A percentile compares a stretch with the other conserved stretches of the same genome.
These are phyloP conservation scores for Fraxinus paxiana DNA, from an alignment of 305 asterid genomes.

Conservation along the genomic window DNA sequence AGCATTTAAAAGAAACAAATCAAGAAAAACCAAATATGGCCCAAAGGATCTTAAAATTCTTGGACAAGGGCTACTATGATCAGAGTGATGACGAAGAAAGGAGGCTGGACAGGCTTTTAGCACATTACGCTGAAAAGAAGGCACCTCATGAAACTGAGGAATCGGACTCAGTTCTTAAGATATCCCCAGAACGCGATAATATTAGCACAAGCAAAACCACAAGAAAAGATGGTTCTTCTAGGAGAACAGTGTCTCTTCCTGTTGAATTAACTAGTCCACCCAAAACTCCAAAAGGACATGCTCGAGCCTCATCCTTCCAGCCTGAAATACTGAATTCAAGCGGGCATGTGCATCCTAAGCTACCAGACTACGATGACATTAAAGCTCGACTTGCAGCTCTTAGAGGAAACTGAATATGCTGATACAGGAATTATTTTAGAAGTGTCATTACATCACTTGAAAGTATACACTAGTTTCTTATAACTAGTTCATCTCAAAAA, in stretches of 20 bases:
- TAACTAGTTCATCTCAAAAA: not conserved
- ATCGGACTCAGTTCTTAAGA: slow-evolving; percentile 14
- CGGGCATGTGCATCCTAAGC: slow-evolving; percentile 65
- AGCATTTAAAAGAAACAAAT: not conserved
- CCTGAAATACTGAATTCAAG: slow-evolving; percentile 35
- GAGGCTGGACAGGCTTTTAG: slow-evolving; percentile 42
- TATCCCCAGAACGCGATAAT: slow-evolving; percentile 18
- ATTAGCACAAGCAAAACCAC: slow-evolving; percentile 20
- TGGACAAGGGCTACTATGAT: slow-evolving; percentile 24
- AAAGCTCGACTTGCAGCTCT: slow-evolving; percentile 57
- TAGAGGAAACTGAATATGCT: slow-evolving; percentile 30
- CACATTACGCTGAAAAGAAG: slow-evolving; percentile 46
- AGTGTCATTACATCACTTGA: not conserved
- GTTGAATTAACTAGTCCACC: slow-evolving; percentile 26
- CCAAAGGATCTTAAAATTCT: slow-evolving; percentile 35
- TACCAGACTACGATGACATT: slow-evolving; percentile 77
- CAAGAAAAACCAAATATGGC: slow-evolving; percentile 33
- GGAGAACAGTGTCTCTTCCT: slow-evolving; percentile 51
- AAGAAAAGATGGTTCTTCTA: slow-evolving; percentile 29
- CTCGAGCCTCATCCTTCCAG: slow-evolving; percentile 53
- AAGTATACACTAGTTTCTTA: not conserved
- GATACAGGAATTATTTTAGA: not conserved
- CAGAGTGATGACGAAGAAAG: slow-evolving; percentile 44
- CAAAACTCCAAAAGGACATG: slow-evolving; percentile 34
- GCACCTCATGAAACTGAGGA: slow-evolving; percentile 22